Evolutionary conservation across 1,284 basidiomycete species (phyloP).

Genomic region (Cystobasidiaceae sp.): DNA sequence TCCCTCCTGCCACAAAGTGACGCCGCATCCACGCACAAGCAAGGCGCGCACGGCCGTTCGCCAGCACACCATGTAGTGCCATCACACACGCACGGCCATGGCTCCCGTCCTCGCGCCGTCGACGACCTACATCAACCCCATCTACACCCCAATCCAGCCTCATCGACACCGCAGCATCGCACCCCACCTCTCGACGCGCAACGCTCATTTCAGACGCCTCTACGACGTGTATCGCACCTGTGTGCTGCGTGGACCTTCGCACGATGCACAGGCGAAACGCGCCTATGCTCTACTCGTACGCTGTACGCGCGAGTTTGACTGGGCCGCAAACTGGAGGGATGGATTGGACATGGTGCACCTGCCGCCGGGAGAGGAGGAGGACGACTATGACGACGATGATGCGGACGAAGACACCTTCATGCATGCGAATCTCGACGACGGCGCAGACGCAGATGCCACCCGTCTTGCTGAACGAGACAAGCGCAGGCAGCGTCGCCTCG

Average conservation of each 20-base stretch:
- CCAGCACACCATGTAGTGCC: not conserved
- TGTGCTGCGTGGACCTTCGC: conserved; percentile 63
- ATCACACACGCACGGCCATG: no score
- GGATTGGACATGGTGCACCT: conserved; percentile 19
- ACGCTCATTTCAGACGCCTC: conserved; percentile 64
- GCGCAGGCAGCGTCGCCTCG: not conserved
- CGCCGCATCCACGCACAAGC: no score
- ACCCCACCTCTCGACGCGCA: conserved; percentile 48
- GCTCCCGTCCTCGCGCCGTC: not conserved
- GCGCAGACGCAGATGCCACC: not conserved
- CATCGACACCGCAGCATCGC: not conserved
- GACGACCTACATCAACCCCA: not conserved
- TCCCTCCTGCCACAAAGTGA: no score
- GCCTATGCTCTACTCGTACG: conserved; percentile 69
- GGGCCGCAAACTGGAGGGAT: conserved; percentile 21
- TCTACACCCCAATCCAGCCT: not conserved
- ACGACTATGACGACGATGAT: not conserved
- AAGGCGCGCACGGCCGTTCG: no score
- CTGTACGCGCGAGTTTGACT: conserved; percentile 21
- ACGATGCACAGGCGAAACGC: conserved; percentile 60
- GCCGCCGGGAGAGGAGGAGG: not conserved
- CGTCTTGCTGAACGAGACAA: not conserved
- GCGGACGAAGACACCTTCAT: not conserved
- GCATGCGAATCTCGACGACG: not conserved
- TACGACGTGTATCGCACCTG: conserved; percentile 68